Evolutionary conservation across 495 filamentous ascomycete species (phyloP), one percentile per base, ranked within the genome.

Genomic region (Lasiosphaeriaceae sp.): DNA sequence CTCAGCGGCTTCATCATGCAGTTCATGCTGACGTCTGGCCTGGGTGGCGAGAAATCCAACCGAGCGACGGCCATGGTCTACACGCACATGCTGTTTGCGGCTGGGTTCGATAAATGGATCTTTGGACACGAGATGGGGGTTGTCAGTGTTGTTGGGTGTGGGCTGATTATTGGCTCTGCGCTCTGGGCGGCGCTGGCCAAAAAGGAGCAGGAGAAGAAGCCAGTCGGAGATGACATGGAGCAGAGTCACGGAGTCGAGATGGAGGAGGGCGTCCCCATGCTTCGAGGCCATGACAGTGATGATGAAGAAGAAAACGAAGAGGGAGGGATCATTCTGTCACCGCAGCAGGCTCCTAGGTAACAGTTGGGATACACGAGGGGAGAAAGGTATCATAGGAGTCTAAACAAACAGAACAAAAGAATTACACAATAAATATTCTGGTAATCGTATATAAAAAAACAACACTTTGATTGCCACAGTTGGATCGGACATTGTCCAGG

Each of bases 31-130:
- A 96, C 93, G 3, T 79, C 83, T 1, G 92, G 92, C 0, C 68
- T 97, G 59, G 79, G 86, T 46, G 81, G 84, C 19, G 89, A 79
- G 55, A 74, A 72, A 53, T 83, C 84, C 7, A 84, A 85, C 20
- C 79, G 89, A 21, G 92, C 92, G 2, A 95, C 88, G 5, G 90
- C 87, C 20, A 96, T 96, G 90, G 76, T 90, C 3, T 97, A 96
- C 66, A 90, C 85, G 45, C 88, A 95, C 68, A 93, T 97, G 89
- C 67, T 97, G 35, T 96, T 96, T 68, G 92, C 93, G 11, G 74
- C 96, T 16, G 81, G 81, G 14, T 92, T 90, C 65, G 93, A 97
- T 66, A 83, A 84, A 55, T 73, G 87, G 48, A 73, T 97, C 12
- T 97, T 87, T 77, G 87, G 88, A 1, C 83, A 80, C 22, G 83